Base-by-base conservation (phyloP, 768 basidiomycete species). In the Suillus lakei region DNA sequence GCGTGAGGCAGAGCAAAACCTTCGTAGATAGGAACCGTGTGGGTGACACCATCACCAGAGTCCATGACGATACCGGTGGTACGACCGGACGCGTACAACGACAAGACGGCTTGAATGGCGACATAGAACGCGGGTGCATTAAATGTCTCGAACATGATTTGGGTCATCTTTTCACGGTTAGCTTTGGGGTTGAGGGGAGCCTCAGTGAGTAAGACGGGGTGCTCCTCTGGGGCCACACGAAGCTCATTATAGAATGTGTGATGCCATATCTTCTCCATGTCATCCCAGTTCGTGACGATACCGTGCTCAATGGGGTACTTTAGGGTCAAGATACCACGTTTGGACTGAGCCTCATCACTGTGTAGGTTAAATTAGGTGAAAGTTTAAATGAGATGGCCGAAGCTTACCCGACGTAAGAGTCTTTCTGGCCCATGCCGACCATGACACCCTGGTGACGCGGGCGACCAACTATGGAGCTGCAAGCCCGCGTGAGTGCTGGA, bases 241-340 rank as follows among this genome's bases (percentile, higher is more conserved):
- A 91, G 84, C 73, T 91, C 90, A 73, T 91, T 91, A 81, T 90
- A 96, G 81, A 96, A 97, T 38, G 95, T 96, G 84, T 96, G 95
- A 79, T 96, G 94, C 95, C 95, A 97, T 78, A 96, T 96, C 83
- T 96, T 96, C 84, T 97, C 96, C 95, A 96, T 96, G 81, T 96
- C 95, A 73, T 96, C 96, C 96, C 96, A 98, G 88, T 98, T 96
- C 79, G 95, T 96, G 78, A 97, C 92, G 75, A 95, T 91, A 80
- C 93, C 93, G 82, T 95, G 93, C 78, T 95, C 92, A 71, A 95
- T 95, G 61, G 93, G 95, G 82, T 97, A 95, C 82, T 96, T 95
- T 72, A 97, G 81, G 54, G 91, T 91, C 68, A 97, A 85, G 78
- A 97, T 94, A 85, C 96, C 95, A 80, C 95, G 92, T 85, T 98